Base-by-base conservation (phyloP, 257 asterid genomes). In the Craterostigma plantagineum region DNA sequence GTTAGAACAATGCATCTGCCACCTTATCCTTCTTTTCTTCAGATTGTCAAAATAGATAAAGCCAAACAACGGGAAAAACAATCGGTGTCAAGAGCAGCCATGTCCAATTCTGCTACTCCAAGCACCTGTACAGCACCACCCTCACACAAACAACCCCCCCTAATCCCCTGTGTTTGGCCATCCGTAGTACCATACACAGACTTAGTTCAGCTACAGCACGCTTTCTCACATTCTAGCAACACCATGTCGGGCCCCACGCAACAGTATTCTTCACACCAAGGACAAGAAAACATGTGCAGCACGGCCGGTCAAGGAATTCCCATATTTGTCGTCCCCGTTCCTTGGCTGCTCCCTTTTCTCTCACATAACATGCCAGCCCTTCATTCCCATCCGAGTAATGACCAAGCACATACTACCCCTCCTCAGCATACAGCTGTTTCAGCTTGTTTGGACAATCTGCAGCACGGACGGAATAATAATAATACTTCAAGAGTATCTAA, bases 91-190 rank as follows among this genome's bases (percentile, higher is more conserved):
- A 39, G 18, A 4, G 10, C 49, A 16, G 16, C 40, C 15, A 38
- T 12, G 1, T 10, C 51, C 49, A 12, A 53, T 48, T 39, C 78
- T 17, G 43, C 65, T 13, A 14, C 65, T 39, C 34, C 51, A 9
- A 45, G 7, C 42, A 7, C 46, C 38, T 55, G 63, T 0, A 7
- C 27, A 13, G 30, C 30, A 23, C 30, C 30, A 6, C 42, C 57
- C 50, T 38, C 48, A 48, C 63, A 30, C 14, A 64, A 60, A 35
- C 79, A 52, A 34, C 53, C 79, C 46, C n/a, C 77, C 12, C 1
- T 57, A 0, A 17, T 55, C 45, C 90, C 92, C 8, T 52, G 66
- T 58, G 50, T 54, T 16, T 80, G 77, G 80, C 79, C 72, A 0
- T 38, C 74, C 11, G 13, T 61, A 6, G 1, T 46, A 14, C 79